Conservation (phyloP, 2,329 filamentous ascomycete species). For the Epichloe hybrida region DNA sequence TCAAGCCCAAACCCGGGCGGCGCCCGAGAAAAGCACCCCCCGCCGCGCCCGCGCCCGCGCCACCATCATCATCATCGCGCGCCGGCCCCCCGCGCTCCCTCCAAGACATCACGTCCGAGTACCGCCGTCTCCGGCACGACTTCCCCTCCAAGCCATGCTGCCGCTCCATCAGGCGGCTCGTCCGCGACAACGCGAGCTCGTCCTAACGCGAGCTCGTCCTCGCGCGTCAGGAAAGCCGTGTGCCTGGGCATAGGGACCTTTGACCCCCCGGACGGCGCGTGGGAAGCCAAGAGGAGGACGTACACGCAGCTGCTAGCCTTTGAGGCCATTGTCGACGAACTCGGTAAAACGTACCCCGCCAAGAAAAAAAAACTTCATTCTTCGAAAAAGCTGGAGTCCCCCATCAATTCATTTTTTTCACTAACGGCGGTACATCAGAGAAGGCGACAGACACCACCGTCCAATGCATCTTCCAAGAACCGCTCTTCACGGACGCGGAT, state of each 20-base stretch:
- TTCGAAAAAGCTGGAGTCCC: too few species aligned
- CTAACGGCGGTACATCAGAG: slow-evolving; percentile 7
- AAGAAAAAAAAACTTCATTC: neutral
- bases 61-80: neutral
- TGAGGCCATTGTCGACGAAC: slow-evolving; percentile 28
- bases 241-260: slow-evolving; percentile 44
- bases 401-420: neutral
- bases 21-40: slow-evolving; percentile 3
- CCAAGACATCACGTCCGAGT: slow-evolving; percentile 17
- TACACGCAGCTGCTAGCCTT: slow-evolving; percentile 43
- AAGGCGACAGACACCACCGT: slow-evolving; percentile 17
- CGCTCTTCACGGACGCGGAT: slow-evolving; percentile 34
- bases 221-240: slow-evolving; percentile 27
- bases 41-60: neutral
- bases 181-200: slow-evolving; percentile 14
- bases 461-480: slow-evolving; percentile 39
- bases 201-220: slow-evolving; percentile 10
- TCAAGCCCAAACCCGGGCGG: slow-evolving; percentile 10
- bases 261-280: slow-evolving; percentile 33
- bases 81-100: slow-evolving; percentile 9
- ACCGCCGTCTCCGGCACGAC: slow-evolving; percentile 13
- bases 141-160: slow-evolving; percentile 17
- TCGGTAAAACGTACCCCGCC: slow-evolving; percentile 20
- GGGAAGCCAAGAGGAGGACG: slow-evolving; percentile 30
- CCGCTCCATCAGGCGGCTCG: slow-evolving; percentile 19